Conservation (phyloP, 257 asterid genomes). For the Solanum chmielewskii region DNA sequence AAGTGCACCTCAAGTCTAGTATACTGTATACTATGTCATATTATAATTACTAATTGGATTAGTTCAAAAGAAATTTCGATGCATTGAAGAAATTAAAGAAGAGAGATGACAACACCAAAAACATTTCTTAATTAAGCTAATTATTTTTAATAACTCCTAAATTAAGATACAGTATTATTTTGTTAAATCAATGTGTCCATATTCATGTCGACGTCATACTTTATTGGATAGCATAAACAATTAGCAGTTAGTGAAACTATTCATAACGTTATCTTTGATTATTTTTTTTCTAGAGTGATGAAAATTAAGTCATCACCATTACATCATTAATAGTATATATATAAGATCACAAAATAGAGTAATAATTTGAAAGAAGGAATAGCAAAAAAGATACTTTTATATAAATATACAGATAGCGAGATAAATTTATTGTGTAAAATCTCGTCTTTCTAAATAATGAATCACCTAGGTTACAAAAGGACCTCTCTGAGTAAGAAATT, state of each 20-base stretch:
- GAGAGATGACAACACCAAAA: neutral
- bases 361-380: neutral
- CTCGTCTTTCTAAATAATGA: no score
- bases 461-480: neutral
- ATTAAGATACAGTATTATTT: neutral
- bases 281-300: neutral
- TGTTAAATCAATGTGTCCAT: neutral
- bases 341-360: neutral
- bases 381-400: neutral
- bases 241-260: neutral
- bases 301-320: neutral
- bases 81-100: neutral
- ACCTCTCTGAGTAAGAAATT: no score
- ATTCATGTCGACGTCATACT: neutral
- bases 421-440: no score
- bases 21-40: neutral
- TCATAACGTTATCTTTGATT: neutral
- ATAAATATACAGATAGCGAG: neutral
- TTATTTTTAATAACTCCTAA: neutral
- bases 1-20: neutral
- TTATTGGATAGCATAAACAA: neutral
- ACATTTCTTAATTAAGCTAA: neutral
- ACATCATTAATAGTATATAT: neutral
- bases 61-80: neutral
- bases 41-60: neutral